These are phyloP conservation scores for Monosporascus sp. DNA, from an alignment of 2,329 filamentous ascomycete species.

Conservation along the genomic window DNA sequence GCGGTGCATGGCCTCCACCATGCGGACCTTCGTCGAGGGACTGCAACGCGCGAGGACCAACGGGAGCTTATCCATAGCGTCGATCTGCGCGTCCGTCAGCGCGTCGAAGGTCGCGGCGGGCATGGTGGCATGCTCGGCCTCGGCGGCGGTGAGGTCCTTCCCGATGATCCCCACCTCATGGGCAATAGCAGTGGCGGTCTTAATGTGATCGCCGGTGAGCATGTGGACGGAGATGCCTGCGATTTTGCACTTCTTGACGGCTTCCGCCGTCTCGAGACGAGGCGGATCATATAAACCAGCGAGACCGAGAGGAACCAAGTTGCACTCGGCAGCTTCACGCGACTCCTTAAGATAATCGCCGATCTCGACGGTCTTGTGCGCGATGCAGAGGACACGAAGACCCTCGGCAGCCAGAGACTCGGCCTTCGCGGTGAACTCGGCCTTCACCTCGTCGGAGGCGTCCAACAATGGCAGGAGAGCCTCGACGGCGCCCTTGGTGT, in stretches of 20 bases:
- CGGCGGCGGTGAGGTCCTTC: slow-evolving; percentile 27
- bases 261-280: slow-evolving; percentile 57
- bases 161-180: slow-evolving; percentile 58
- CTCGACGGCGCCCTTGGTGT: slow-evolving; percentile 55
- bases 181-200: slow-evolving; percentile 61
- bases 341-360: slow-evolving; percentile 33
- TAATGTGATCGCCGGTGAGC: slow-evolving; percentile 65
- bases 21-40: slow-evolving; percentile 66
- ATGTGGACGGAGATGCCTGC: slow-evolving; percentile 64
- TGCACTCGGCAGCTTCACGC: slow-evolving; percentile 49
- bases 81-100: slow-evolving; percentile 57
- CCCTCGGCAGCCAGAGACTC: slow-evolving; percentile 57
- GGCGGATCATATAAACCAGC: slow-evolving; percentile 70
- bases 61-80: slow-evolving; percentile 54
- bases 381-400: slow-evolving; percentile 64
- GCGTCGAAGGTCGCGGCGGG: slow-evolving; percentile 57
- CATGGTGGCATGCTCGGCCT: slow-evolving; percentile 48
- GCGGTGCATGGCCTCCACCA: slow-evolving; percentile 68
- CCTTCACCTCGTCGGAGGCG: slow-evolving; percentile 40
- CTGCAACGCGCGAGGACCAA: slow-evolving; percentile 66
- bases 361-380: slow-evolving; percentile 40
- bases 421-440: slow-evolving; percentile 41
- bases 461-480: slow-evolving; percentile 48
- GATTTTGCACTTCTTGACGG: slow-evolving; percentile 52
- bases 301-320: slow-evolving; percentile 61